Percentiles rank a stretch among this genome's conserved stretches.
Evolutionary conservation across 2,329 filamentous ascomycete genomes (phyloP).

Genomic region (Seiridium cupressi): DNA sequence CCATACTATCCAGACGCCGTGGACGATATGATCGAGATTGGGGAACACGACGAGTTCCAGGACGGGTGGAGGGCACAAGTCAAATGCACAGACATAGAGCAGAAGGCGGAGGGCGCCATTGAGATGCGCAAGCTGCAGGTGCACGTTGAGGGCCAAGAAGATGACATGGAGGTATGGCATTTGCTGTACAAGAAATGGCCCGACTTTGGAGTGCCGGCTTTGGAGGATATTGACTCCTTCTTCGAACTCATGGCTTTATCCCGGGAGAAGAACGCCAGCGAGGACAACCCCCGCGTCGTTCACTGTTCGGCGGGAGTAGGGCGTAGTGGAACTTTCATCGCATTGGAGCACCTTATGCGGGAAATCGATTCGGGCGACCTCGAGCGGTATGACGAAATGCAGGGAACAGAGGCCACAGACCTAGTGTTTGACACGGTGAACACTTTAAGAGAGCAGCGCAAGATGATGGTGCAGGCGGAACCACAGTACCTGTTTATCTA

Average conservation of each 20-base stretch:
- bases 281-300: conserved; percentile 72
- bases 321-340: conserved; percentile 92
- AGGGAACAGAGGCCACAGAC: conserved; percentile 43
- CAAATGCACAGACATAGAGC: conserved; percentile 60
- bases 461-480: conserved; percentile 93
- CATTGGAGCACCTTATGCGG: conserved; percentile 84
- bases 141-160: conserved; percentile 43
- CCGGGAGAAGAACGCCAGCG: conserved; percentile 51
- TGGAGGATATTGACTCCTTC: conserved; percentile 66
- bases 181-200: conserved; percentile 86
- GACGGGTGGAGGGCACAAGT: conserved; percentile 69
- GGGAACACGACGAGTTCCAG: conserved; percentile 62
- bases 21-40: conserved; percentile 54
- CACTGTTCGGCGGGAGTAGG: conserved; percentile 93
- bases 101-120: conserved; percentile 56
- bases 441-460: conserved; percentile 77
- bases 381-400: conserved; percentile 37
- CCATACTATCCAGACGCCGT: conserved; percentile 75
- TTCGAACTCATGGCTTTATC: conserved; percentile 69
- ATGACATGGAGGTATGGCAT: conserved; percentile 64
- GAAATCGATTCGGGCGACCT: conserved; percentile 77
- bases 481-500: conserved; percentile 86
- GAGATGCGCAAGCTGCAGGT: conserved; percentile 74
- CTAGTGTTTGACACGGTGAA: conserved; percentile 79
- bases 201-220: conserved; percentile 79